Evolutionary conservation across 768 basidiomycete species (phyloP).

Genomic region (Naganishia vaughanmartiniae): DNA sequence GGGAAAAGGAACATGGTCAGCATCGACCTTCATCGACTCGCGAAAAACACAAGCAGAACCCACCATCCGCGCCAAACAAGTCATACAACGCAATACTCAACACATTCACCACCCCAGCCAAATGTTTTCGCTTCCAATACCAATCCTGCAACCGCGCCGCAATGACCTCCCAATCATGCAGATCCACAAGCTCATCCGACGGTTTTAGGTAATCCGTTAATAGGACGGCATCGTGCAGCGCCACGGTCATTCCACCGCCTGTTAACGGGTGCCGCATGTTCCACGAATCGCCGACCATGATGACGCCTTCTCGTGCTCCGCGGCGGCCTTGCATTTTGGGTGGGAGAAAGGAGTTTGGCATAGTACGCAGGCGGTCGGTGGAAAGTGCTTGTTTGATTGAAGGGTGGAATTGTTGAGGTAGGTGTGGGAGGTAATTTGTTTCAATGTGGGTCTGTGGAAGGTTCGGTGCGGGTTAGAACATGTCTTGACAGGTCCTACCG

Average conservation of each 20-base stretch:
- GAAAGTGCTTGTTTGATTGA: constrained; percentile 69
- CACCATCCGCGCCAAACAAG: constrained; percentile 88
- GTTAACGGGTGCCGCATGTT: constrained; percentile 99
- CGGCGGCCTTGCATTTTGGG: constrained; percentile 63
- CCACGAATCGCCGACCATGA: constrained; percentile 92
- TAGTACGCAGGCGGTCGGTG: constrained; percentile 75
- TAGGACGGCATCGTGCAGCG: constrained; percentile 77
- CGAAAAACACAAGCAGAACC: constrained; percentile 48
- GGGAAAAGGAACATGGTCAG: constrained; percentile 59
- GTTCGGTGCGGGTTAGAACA: not conserved
- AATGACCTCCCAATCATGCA: constrained; percentile 54
- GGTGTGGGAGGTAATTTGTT: constrained; percentile 70
- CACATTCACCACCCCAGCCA: constrained; percentile 84
- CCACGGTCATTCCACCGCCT: constrained; percentile 97
- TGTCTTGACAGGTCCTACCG: not conserved
- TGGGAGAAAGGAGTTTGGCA: constrained; percentile 95
- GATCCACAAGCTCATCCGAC: constrained; percentile 44
- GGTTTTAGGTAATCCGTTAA: constrained; percentile 64
- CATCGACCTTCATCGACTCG: constrained; percentile 56
- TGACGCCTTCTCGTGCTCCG: constrained; percentile 63
- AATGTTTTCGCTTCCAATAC: constrained; percentile 81
- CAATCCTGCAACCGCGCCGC: constrained; percentile 62
- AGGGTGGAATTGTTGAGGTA: constrained; percentile 69
- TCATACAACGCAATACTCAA: constrained; percentile 90
- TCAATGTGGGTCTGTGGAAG: constrained; percentile 64